Percentiles rank a stretch among this genome's conserved stretches.
These are phyloP conservation scores for Diaporthe destruens DNA, from an alignment of 2,329 filamentous ascomycete genomes.

Conservation along the genomic window DNA sequence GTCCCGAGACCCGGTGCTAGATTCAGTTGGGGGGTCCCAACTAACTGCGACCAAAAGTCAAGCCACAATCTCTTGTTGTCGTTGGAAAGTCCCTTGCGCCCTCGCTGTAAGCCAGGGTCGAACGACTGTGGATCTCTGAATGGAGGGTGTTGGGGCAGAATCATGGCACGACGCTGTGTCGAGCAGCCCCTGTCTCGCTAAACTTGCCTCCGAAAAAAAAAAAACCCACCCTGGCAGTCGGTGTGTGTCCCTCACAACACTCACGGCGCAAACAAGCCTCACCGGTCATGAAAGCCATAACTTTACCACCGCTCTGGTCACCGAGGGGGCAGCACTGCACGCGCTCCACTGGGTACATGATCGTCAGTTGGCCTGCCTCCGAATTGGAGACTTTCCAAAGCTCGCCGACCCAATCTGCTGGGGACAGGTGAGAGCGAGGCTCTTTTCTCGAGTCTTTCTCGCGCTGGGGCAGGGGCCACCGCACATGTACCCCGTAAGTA, in stretches of 20 bases:
- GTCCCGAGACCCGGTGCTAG: constrained; percentile 16
- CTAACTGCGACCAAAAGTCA: not conserved
- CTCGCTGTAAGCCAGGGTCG: not conserved
- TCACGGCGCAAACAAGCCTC: constrained; percentile 34
- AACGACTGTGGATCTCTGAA: not conserved
- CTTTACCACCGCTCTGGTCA: constrained; percentile 36
- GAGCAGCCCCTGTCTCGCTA: constrained; percentile 29
- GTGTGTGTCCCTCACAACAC: constrained; percentile 37
- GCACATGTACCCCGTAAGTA: constrained; percentile 27
- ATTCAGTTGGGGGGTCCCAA: not conserved
- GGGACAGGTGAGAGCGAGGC: not conserved
- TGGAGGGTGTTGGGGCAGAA: not conserved
- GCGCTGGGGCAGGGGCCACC: constrained; percentile 15
- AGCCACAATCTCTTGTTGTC: not conserved
- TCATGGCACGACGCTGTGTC: constrained; percentile 17
- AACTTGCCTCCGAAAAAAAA: constrained; percentile 8
- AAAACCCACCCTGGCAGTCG: constrained; percentile 30
- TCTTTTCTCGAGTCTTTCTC: not conserved
- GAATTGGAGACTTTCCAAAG: constrained; percentile 22
- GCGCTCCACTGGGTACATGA: constrained; percentile 20
- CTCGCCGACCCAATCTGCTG: constrained; percentile 6
- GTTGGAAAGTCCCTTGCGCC: not conserved
- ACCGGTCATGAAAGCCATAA: constrained; percentile 37
- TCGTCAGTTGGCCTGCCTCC: constrained; percentile 23
- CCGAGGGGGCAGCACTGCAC: constrained; percentile 21